These are phyloP conservation scores for Colletotrichum sp. DNA, from an alignment of 2,329 filamentous ascomycete species.

Conservation along the genomic window DNA sequence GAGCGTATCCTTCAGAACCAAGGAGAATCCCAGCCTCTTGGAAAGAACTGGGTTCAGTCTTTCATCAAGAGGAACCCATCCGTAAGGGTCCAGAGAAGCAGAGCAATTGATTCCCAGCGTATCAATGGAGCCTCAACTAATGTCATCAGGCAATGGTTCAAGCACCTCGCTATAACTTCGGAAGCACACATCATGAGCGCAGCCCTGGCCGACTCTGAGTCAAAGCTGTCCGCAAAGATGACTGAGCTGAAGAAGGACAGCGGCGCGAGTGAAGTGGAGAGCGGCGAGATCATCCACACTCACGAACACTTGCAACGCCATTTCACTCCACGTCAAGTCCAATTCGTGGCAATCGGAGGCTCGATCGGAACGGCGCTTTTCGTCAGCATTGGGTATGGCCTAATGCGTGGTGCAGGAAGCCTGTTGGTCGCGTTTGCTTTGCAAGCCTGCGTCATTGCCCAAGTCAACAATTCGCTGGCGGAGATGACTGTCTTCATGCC, in stretches of 20 bases:
- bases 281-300: neutral
- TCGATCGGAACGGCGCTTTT: neutral
- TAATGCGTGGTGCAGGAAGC: neutral
- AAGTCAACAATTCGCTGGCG: conserved; percentile 44
- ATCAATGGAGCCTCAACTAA: too few relatives aligned
- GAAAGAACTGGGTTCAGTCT: too few relatives aligned
- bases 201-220: neutral
- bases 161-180: too few relatives aligned
- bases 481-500: conserved; percentile 31
- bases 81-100: too few relatives aligned
- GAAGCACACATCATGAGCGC: neutral
- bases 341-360: neutral
- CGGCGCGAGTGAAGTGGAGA: neutral
- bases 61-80: too few relatives aligned
- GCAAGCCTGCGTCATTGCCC: conserved; percentile 24
- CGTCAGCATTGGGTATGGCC: neutral
- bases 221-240: neutral
- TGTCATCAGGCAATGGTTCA: too few relatives aligned
- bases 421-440: neutral
- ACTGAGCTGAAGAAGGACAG: neutral
- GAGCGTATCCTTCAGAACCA: too few relatives aligned
- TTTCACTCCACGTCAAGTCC: neutral
- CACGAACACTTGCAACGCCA: neutral
- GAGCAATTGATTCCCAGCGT: too few relatives aligned
- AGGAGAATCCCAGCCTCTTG: too few relatives aligned